These are phyloP conservation scores for Epichloe festucae DNA, from an alignment of 2,329 filamentous ascomycete species.

Conservation along the genomic window DNA sequence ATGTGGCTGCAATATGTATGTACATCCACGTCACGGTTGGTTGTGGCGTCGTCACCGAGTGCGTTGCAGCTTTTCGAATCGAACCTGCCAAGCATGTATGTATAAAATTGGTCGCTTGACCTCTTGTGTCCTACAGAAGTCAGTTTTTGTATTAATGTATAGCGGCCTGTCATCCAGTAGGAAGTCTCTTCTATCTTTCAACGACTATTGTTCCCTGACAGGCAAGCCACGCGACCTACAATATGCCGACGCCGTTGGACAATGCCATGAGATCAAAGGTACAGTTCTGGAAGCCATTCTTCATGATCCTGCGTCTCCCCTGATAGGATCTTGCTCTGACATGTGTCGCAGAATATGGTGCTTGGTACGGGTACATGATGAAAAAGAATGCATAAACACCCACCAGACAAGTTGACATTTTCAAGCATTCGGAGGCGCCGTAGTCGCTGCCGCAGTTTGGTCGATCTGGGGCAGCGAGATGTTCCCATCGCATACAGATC, in stretches of 20 bases:
- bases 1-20: not conserved
- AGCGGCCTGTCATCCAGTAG: too few relatives aligned
- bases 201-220: too few relatives aligned
- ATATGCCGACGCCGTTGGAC: conserved; percentile 58
- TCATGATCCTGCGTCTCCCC: not conserved
- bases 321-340: not conserved
- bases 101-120: too few relatives aligned
- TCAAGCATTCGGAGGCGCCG: conserved; percentile 63
- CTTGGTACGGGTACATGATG: conserved; percentile 38
- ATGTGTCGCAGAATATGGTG: conserved; percentile 47
- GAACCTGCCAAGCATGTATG: not conserved
- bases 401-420: not conserved
- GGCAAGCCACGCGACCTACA: conserved; percentile 10
- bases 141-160: too few relatives aligned
- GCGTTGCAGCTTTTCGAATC: not conserved
- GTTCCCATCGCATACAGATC: conserved; percentile 63
- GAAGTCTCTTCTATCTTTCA: too few relatives aligned
- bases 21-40: not conserved
- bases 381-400: not conserved
- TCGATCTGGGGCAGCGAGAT: conserved; percentile 76
- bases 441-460: conserved; percentile 72
- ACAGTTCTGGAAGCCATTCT: conserved; percentile 5
- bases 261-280: conserved; percentile 59
- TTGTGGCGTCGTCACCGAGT: conserved; percentile 1
- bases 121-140: too few relatives aligned